These are phyloP conservation scores for Ceratobasidium sp. DNA, from an alignment of 1,284 basidiomycete species.

Conservation along the genomic window DNA sequence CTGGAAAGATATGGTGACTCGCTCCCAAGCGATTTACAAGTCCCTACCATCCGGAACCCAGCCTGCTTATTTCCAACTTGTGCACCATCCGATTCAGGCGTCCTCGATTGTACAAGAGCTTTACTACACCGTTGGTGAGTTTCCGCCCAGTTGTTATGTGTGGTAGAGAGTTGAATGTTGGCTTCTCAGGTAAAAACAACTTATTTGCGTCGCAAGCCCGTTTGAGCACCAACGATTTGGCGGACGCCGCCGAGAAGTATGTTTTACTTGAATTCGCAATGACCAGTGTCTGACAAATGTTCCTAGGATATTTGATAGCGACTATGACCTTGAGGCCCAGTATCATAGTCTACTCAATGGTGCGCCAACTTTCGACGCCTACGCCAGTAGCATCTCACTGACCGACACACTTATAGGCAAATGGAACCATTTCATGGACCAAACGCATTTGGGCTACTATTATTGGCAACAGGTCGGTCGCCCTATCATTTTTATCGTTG, in stretches of 20 bases:
- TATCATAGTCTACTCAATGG: constrained; percentile 67
- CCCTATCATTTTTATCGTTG: not conserved
- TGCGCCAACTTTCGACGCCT: constrained; percentile 44
- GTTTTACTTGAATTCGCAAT: not conserved
- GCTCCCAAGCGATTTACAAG: constrained; percentile 64
- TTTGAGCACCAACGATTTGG: constrained; percentile 64
- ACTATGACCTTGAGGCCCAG: constrained; percentile 63
- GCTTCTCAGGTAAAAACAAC: constrained; percentile 55
- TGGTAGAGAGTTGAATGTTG: constrained; percentile 14
- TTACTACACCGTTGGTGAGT: constrained; percentile 59
- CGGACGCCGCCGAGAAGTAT: constrained; percentile 58
- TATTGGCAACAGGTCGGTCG: constrained; percentile 67
- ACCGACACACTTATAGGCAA: constrained; percentile 14
- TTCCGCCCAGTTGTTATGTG: not conserved
- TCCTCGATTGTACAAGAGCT: constrained; percentile 63
- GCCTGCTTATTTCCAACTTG: constrained; percentile 70
- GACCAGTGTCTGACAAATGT: not conserved
- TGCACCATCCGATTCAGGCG: constrained; percentile 67
- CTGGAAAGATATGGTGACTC: constrained; percentile 58
- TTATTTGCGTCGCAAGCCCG: constrained; percentile 68
- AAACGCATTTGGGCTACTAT: constrained; percentile 60
- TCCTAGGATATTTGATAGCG: constrained; percentile 57
- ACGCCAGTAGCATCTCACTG: not conserved
- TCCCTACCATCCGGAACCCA: constrained; percentile 55
- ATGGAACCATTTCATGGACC: constrained; percentile 41